Evolutionary conservation across 441 rosid genomes (phyloP).

Genomic region (Omphalea diandra): DNA sequence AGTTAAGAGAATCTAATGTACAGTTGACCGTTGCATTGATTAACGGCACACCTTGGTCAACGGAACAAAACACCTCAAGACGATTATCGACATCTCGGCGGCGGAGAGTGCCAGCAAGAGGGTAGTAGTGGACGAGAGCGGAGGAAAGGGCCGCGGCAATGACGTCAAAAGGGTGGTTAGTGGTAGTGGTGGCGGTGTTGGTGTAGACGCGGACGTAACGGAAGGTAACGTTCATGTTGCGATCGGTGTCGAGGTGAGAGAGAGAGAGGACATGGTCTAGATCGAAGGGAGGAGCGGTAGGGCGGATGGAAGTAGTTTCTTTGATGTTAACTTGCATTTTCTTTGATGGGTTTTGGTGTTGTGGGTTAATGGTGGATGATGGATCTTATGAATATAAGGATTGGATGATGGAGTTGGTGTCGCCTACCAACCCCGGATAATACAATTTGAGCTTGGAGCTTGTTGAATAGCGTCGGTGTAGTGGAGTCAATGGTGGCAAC

Average conservation of each 20-base stretch:
- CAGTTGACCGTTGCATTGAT: constrained; percentile 53
- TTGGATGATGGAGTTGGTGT: not conserved
- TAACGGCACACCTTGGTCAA: constrained; percentile 57
- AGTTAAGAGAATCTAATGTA: constrained; percentile 50
- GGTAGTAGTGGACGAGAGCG: constrained; percentile 65
- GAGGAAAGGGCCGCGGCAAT: constrained; percentile 57
- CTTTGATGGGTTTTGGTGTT: not conserved
- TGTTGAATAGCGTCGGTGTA: not conserved
- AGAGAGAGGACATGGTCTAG: constrained; percentile 53
- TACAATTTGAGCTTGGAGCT: not conserved
- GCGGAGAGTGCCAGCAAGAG: constrained; percentile 63
- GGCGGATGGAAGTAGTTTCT: constrained; percentile 46
- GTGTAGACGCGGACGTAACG: constrained; percentile 74
- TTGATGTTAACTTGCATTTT: constrained; percentile 43
- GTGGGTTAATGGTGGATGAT: constrained; percentile 9
- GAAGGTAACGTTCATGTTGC: constrained; percentile 61
- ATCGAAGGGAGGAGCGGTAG: constrained; percentile 44
- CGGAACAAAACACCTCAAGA: constrained; percentile 41
- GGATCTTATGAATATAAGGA: not conserved
- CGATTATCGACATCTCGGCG: constrained; percentile 31
- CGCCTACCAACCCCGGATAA: not conserved
- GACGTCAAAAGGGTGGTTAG: constrained; percentile 37
- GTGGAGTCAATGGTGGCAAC: constrained; percentile 7
- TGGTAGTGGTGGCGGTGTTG: constrained; percentile 22
- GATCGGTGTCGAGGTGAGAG: constrained; percentile 73